These are phyloP conservation scores for Colletotrichum cuscutae DNA, from an alignment of 2,329 filamentous ascomycete genomes.

Conservation along the genomic window DNA sequence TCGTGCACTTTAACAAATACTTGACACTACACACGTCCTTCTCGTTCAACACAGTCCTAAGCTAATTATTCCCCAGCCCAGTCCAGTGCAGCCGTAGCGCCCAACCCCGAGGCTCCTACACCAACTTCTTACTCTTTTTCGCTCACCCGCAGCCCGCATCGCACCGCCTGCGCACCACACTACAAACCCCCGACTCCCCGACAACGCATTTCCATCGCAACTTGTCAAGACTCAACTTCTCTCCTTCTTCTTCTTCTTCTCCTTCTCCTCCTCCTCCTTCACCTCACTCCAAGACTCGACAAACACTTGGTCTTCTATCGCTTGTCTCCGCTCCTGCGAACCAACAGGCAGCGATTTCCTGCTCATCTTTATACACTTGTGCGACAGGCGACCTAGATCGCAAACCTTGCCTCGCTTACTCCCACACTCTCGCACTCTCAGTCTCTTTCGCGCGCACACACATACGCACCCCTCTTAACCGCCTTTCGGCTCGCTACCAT, in stretches of 20 bases:
- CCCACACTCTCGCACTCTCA: not conserved
- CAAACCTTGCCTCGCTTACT: not conserved
- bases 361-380: not conserved
- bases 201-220: constrained; percentile 30
- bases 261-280: not conserved
- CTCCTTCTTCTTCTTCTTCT: not conserved
- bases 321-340: not conserved
- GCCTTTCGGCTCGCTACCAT: not conserved
- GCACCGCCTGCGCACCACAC: not conserved
- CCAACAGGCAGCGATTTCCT: constrained; percentile 8
- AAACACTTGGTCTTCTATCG: not conserved
- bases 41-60: constrained; percentile 24
- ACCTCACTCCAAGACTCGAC: not conserved
- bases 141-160: not conserved
- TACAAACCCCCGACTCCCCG: constrained; percentile 24
- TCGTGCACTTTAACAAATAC: constrained; percentile 6
- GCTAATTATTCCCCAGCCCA: constrained; percentile 32
- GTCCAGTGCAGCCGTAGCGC: constrained; percentile 19
- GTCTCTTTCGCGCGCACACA: not conserved
- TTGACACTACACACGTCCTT: not conserved
- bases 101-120: constrained; percentile 26
- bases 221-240: constrained; percentile 20
- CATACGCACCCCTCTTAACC: not conserved
- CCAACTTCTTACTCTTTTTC: constrained; percentile 3
- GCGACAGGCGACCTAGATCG: constrained; percentile 1